Evolutionary conservation across 768 basidiomycete genomes (phyloP), one percentile per base, ranked within the genome.

Genomic region (Daedaleopsis nitida): DNA sequence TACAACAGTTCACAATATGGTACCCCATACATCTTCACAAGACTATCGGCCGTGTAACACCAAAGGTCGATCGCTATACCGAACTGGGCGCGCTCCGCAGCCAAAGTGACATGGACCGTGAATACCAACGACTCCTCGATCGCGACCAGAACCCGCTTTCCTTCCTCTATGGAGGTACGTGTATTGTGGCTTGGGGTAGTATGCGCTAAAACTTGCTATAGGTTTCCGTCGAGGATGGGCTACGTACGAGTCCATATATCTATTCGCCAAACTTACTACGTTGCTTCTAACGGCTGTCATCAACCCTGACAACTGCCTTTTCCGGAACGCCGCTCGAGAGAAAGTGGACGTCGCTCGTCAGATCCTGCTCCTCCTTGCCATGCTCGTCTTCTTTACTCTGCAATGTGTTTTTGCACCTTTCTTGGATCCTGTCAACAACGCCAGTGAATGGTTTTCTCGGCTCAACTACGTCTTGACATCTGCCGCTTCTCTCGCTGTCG

Each of bases 211-310:
- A 16, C 44, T 37, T n/a, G 24, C 10, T 21, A 5, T 63, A 91
- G 90, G 82, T 19, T 91, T 86, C 68, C 86, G 91, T 7, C 79
- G 87, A 4, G 79, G 79, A 11, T 91, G 88, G 87, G 87, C 80
- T 2, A 81, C 84, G 3, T 88, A 87, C 67, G 80, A 86, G 68
- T 81, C 87, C 1, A 80, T 77, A 14, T 88, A 84, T 66, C 80
- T 91, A n/a, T 79, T 84, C 62, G 84, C 87, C 19, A 93, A 92
- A 71, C 80, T 92, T 48, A 81, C 82, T 65, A 83, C 85, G 16
- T 77, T 92, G 7, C 72, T 90, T 27, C 79, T 88, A 21, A 79
- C 88, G 43, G 86, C 89, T 6, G 72, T 91, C 54, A 78, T 92
- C 62, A 81, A 87, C 72, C 79, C 84, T 19, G 76, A 89, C 68